Evolutionary conservation across 2,329 filamentous ascomycete genomes (phyloP).

Genomic region (Tolypocladium pustulatum): DNA sequence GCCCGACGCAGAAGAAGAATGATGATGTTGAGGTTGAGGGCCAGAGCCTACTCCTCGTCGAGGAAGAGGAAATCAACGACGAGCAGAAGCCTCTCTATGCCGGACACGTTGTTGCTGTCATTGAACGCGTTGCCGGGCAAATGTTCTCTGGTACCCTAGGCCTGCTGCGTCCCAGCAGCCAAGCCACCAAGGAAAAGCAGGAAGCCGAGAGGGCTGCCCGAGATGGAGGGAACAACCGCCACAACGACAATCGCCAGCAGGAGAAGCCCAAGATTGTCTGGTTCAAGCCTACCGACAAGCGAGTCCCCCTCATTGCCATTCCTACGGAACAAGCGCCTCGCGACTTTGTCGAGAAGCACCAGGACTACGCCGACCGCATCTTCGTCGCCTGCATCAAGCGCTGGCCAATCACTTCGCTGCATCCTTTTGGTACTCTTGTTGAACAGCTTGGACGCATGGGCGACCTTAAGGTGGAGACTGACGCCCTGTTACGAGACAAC

Average conservation of each 20-base stretch:
- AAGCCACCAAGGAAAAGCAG: slow-evolving; percentile 98
- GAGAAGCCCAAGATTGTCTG: slow-evolving; percentile 99
- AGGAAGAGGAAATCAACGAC: slow-evolving; percentile 97
- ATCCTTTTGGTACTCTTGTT: slow-evolving; percentile 94
- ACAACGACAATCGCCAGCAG: slow-evolving; percentile 68
- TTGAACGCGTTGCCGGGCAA: slow-evolving; percentile 92
- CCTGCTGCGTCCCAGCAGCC: slow-evolving; percentile 87
- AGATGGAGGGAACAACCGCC: slow-evolving; percentile 62
- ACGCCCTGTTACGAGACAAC: slow-evolving; percentile 93
- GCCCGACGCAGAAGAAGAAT: slow-evolving; percentile 99
- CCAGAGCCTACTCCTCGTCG: slow-evolving; percentile 89
- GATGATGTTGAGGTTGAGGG: slow-evolving; percentile 98
- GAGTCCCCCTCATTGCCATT: slow-evolving; percentile 94
- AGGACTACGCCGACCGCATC: slow-evolving; percentile 94
- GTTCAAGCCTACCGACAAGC: slow-evolving; percentile 99
- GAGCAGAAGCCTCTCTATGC: slow-evolving; percentile 97
- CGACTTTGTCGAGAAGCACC: slow-evolving; percentile 97
- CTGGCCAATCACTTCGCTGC: slow-evolving; percentile 98
- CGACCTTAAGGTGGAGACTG: slow-evolving; percentile 93
- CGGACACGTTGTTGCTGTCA: slow-evolving; percentile 91
- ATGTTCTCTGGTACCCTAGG: slow-evolving; percentile 98
- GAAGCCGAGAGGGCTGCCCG: slow-evolving; percentile 90
- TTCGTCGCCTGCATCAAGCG: slow-evolving; percentile 99
- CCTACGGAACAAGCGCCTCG: slow-evolving; percentile 95
- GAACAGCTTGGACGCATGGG: slow-evolving; percentile 97